phyloP scores from a whole-genome alignment of 1,284 basidiomycete genomes.

The Wallemia ichthyophaga region DNA sequence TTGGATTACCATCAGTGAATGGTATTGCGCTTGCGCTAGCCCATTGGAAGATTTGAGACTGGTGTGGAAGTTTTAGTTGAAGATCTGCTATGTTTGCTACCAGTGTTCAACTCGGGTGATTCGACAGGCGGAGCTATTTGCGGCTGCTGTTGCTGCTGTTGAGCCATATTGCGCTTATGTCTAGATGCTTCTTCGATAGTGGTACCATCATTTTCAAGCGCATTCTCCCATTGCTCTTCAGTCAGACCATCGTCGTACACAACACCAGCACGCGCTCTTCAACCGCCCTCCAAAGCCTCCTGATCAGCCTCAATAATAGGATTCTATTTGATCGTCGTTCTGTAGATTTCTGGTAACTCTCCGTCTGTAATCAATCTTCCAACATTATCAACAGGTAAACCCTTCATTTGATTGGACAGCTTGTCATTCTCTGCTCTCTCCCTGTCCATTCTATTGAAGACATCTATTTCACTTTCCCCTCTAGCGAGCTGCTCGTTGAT shows the following conservation, averaged over 20 bases:
- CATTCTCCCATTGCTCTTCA: conserved; percentile 76
- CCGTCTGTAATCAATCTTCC: conserved; percentile 52
- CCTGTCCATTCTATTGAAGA: conserved; percentile 62
- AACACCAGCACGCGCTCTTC: conserved; percentile 51
- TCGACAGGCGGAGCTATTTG: too few species aligned
- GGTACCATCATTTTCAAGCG: conserved; percentile 10
- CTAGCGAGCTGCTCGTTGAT: conserved; percentile 80
- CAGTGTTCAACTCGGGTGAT: conserved; percentile 8
- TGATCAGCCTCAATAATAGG: conserved; percentile 40
- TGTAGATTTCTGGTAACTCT: conserved; percentile 78
- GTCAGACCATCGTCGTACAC: conserved; percentile 82
- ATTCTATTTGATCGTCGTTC: conserved; percentile 25
- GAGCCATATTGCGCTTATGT: background rate
- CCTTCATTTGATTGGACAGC: conserved; percentile 39
- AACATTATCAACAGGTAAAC: conserved; percentile 50
- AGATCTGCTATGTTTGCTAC: conserved; percentile 3
- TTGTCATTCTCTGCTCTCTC: conserved; percentile 42
- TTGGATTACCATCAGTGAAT: background rate
- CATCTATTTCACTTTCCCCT: conserved; percentile 39
- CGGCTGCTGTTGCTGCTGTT: too few species aligned
- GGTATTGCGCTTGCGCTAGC: conserved; percentile 2
- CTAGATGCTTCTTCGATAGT: background rate
- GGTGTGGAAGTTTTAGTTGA: conserved; percentile 1
- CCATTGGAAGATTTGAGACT: conserved; percentile 2
- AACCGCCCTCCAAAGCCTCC: conserved; percentile 28